Percentiles rank a stretch among this genome's conserved stretches.
These are phyloP conservation scores for Funneliformis mosseae DNA, from an alignment of 192 early-diverging fungal species.

Conservation along the genomic window DNA sequence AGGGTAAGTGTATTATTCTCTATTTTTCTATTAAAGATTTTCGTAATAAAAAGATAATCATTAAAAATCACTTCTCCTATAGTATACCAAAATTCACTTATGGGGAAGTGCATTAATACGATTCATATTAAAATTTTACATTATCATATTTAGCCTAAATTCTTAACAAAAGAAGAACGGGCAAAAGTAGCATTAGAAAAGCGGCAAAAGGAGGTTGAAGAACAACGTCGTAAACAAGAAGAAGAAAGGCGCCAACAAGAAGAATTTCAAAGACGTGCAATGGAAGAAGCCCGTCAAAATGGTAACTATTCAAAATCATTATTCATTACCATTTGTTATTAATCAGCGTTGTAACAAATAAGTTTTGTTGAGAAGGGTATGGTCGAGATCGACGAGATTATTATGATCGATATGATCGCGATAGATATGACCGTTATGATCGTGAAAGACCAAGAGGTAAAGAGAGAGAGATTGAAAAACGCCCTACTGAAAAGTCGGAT, in stretches of 20 bases:
- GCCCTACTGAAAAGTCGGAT: conserved; percentile 1
- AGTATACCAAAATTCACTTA: no score
- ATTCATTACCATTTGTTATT: neutral
- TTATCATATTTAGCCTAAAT: conserved; percentile 60
- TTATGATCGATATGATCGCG: conserved; percentile 40
- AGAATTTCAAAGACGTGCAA: conserved; percentile 56
- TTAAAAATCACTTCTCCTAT: neutral
- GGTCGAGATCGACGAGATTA: conserved; percentile 30
- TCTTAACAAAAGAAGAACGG: conserved; percentile 91
- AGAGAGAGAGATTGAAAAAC: conserved; percentile 19
- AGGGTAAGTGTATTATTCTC: conserved; percentile 46
- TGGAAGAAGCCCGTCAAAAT: conserved; percentile 49
- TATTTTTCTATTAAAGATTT: neutral
- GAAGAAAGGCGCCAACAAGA: conserved; percentile 61
- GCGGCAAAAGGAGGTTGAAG: conserved; percentile 80
- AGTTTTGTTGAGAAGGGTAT: neutral
- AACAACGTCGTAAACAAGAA: conserved; percentile 60
- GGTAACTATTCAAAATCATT: conserved; percentile 18
- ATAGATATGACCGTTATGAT: conserved; percentile 36
- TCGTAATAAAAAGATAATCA: neutral
- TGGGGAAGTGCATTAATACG: no score
- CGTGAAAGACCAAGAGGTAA: conserved; percentile 24
- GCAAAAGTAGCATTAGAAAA: conserved; percentile 83
- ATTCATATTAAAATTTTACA: neutral
- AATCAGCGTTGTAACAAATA: neutral